A percentile compares a stretch with the other conserved stretches of the same genome.
phyloP scores from a whole-genome alignment of 768 basidiomycete species.

The Phylloporus sp. region DNA sequence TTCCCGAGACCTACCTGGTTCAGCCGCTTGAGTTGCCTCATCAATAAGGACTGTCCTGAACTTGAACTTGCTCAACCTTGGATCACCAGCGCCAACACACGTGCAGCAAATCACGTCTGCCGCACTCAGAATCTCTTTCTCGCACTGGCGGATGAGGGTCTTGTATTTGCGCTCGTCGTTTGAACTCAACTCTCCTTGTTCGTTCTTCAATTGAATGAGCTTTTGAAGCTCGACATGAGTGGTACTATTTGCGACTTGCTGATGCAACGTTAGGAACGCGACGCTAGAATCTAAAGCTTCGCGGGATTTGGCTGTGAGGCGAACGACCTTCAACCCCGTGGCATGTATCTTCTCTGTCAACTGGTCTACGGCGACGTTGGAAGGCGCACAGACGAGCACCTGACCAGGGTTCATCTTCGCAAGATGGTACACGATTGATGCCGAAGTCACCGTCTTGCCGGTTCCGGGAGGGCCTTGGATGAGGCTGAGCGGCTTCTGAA shows the following conservation, averaged over 20 bases:
- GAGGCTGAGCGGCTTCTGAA: slow-evolving; percentile 95
- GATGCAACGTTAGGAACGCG: slow-evolving; percentile 89
- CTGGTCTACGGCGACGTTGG: slow-evolving; percentile 99
- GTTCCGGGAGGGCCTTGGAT: slow-evolving; percentile 99
- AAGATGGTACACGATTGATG: slow-evolving; percentile 96
- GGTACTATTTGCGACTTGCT: slow-evolving; percentile 95
- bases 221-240: slow-evolving; percentile 97
- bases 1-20: slow-evolving; percentile 62
- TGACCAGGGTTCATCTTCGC: slow-evolving; percentile 99
- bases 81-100: slow-evolving; percentile 96
- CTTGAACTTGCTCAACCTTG: slow-evolving; percentile 92
- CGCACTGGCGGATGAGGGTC: slow-evolving; percentile 88
- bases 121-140: slow-evolving; percentile 92
- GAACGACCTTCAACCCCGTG: slow-evolving; percentile 98
- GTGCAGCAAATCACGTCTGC: slow-evolving; percentile 99
- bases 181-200: slow-evolving; percentile 94
- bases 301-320: slow-evolving; percentile 95
- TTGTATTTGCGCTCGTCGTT: slow-evolving; percentile 98
- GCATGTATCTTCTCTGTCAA: slow-evolving; percentile 97
- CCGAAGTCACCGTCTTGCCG: slow-evolving; percentile 98
- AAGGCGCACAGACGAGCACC: slow-evolving; percentile 97
- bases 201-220: slow-evolving; percentile 94
- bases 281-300: slow-evolving; percentile 98
- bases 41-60: slow-evolving; percentile 98
- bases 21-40: slow-evolving; percentile 97